Percentiles rank a stretch among this genome's conserved stretches.
Conservation (phyloP, 306 rosid genomes). For the Vicia sativa region DNA sequence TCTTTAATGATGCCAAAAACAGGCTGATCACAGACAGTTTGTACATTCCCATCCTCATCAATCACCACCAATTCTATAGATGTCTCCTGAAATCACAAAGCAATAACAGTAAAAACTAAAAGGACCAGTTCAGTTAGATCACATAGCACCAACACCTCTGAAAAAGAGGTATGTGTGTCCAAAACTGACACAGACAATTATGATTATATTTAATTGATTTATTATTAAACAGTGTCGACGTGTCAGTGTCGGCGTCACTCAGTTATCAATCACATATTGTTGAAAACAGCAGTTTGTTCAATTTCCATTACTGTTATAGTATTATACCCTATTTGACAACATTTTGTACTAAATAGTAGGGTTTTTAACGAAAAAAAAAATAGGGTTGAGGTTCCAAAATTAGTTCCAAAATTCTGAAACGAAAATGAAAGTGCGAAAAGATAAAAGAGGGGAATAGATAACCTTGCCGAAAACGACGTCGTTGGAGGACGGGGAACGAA, state of each 20-base stretch:
- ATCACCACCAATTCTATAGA: slow-evolving; percentile 83
- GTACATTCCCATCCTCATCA: slow-evolving; percentile 78
- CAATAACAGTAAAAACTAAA: slow-evolving; percentile 1
- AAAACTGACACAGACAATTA: too few relatives aligned
- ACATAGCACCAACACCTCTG: not conserved
- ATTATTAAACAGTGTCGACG: too few relatives aligned
- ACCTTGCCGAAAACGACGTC: slow-evolving; percentile 90
- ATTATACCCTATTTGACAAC: too few relatives aligned
- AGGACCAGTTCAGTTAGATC: slow-evolving; percentile 8
- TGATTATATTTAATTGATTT: too few relatives aligned
- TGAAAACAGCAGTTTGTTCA: too few relatives aligned
- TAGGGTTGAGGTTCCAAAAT: not conserved
- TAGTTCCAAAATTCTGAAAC: not conserved
- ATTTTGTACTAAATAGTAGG: too few relatives aligned
- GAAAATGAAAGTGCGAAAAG: not conserved
- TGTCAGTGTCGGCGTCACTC: not conserved
- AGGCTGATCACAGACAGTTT: slow-evolving; percentile 87
- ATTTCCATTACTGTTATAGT: too few relatives aligned
- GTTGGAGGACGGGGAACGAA: slow-evolving; percentile 70
- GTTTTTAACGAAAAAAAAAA: too few relatives aligned
- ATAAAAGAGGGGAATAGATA: not conserved
- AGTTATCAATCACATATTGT: too few relatives aligned
- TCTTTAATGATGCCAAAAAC: slow-evolving; percentile 92
- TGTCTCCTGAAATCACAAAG: slow-evolving; percentile 66
- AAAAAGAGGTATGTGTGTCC: too few relatives aligned